These are phyloP conservation scores for Citrus inodora DNA, from an alignment of 345 rosid genomes.

Conservation along the genomic window DNA sequence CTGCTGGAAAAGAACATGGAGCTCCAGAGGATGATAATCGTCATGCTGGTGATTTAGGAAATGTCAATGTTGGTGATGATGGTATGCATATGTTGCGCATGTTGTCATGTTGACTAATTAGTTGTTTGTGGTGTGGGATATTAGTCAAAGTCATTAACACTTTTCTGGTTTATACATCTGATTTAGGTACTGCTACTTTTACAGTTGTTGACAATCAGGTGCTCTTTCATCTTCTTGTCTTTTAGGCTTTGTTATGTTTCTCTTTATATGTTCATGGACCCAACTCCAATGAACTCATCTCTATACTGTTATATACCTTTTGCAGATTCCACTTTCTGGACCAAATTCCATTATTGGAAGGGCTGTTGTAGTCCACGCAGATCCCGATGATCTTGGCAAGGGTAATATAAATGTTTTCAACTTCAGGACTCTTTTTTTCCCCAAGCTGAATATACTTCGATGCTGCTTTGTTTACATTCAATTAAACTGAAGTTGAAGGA, in stretches of 20 bases:
- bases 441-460: background rate
- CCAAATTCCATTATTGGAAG: conserved; percentile 81
- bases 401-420: background rate
- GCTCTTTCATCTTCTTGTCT: background rate
- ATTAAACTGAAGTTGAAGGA: background rate
- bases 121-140: background rate
- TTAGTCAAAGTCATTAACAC: background rate
- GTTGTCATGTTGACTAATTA: background rate
- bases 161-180: conserved; percentile 9
- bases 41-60: conserved; percentile 96
- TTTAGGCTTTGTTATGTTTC: background rate
- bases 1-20: conserved; percentile 82
- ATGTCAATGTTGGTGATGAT: conserved; percentile 68
- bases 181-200: conserved; percentile 65
- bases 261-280: background rate
- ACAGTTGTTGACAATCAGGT: conserved; percentile 65
- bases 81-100: conserved; percentile 32
- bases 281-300: background rate
- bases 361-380: conserved; percentile 88
- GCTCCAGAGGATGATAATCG: conserved; percentile 81
- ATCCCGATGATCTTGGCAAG: conserved; percentile 90
- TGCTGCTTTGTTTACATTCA: background rate
- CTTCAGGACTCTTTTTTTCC: background rate
- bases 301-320: background rate
- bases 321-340: conserved; percentile 80